Base-by-base conservation (phyloP, 2,329 filamentous ascomycete species). In the Calonectria fujianensis region DNA sequence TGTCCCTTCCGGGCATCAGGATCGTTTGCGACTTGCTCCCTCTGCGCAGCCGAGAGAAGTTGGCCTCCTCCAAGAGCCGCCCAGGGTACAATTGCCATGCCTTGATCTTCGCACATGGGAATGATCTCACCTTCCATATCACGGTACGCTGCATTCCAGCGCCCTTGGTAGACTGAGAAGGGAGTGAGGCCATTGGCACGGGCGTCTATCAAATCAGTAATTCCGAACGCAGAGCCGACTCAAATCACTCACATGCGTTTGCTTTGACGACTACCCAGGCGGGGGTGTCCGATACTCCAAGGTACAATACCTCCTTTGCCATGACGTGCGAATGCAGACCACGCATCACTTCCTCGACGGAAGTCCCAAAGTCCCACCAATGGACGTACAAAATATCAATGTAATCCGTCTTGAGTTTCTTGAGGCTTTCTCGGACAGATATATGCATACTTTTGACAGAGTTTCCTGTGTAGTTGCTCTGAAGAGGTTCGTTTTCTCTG, bases 61-160 rank as follows among this genome's bases (percentile, higher is more conserved):
- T 59, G 41, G 0, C 77, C 75, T 2, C 69, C 68, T 0, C 75
- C 76, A 10, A 78, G 37, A 16, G 75, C 67, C 3, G 50, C 66
- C 41, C 35, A 87, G 81, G 72, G 88, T 86, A 89, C 89, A 90
- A 90, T 70, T 14, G 83, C 90, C 89, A 83, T 83, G 1, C 80
- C 82, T 10, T 82, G 79, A n/a, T 81, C 76, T 2, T 76, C 66
- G n/a, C 80, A 80, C 83, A 84, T 84, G 10, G 82, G 82, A 10
- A 84, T 78, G 54, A 84, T 80, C 3, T 84, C 83, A 0, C 78
- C 75, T 29, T 84, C 83, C 39, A 84, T 79, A 32, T 83, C 82
- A 1, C 83, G 66, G 4, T 39, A 35, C 1, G 77, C 70, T 2
- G 76, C 80, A 11, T 78, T 82, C 81, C 81, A 84, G 14, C 77